A percentile compares a stretch with the other conserved stretches of the same genome.
Conservation (phyloP, 805 yeast species). For the Ascoidea asiatica region DNA sequence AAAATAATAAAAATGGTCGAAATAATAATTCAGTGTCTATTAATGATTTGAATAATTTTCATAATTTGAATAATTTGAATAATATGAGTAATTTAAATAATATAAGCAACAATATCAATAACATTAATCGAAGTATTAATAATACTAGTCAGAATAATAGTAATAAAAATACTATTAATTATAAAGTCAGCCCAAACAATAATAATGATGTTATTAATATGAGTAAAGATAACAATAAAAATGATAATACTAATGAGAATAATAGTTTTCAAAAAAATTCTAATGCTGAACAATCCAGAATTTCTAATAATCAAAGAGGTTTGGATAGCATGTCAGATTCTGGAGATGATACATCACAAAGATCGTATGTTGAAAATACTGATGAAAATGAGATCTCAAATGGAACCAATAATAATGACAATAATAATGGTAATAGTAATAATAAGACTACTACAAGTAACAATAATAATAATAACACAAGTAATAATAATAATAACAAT, state of each 20-base stretch:
- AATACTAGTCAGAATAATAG: not conserved
- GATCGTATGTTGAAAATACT: not conserved
- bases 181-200: conserved; percentile 5
- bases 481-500: not conserved
- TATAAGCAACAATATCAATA: not conserved
- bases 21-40: too few relatives aligned
- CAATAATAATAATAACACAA: not conserved
- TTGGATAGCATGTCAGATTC: not conserved
- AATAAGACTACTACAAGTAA: not conserved
- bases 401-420: not conserved
- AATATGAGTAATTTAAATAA: too few relatives aligned
- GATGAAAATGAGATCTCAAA: too few relatives aligned
- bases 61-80: too few relatives aligned
- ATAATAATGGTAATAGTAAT: not conserved
- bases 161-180: not conserved
- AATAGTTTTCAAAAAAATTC: not conserved
- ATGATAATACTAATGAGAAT: not conserved
- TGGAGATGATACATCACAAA: not conserved
- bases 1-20: too few relatives aligned
- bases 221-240: too few relatives aligned
- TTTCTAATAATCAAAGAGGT: not conserved
- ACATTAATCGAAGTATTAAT: too few relatives aligned
- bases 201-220: not conserved
- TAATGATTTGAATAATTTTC: too few relatives aligned
- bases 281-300: not conserved